phyloP scores from a whole-genome alignment of 2,329 filamentous ascomycete genomes.

The Fusarium ramigenum region DNA sequence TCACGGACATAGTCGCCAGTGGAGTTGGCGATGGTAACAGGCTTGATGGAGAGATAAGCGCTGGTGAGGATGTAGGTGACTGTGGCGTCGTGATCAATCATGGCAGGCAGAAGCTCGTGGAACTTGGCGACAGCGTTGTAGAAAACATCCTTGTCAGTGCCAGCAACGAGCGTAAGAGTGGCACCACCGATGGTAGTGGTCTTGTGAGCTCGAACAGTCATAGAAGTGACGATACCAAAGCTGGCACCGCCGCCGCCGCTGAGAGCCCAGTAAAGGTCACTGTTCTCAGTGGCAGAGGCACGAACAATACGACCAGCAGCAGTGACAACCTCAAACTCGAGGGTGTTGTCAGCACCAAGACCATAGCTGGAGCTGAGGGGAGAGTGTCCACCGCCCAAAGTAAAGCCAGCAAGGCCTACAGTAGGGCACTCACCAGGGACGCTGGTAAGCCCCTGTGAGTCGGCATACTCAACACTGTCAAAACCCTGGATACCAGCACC shows the following conservation, averaged over 20 bases:
- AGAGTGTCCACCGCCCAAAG: constrained; percentile 65
- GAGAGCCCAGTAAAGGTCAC: constrained; percentile 71
- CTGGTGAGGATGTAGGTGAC: constrained; percentile 59
- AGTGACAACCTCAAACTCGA: constrained; percentile 66
- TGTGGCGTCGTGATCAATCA: constrained; percentile 61
- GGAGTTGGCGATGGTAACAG: constrained; percentile 57
- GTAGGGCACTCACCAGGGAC: constrained; percentile 59
- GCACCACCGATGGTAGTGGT: neutral
- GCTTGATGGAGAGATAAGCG: constrained; percentile 50
- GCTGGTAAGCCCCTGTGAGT: neutral
- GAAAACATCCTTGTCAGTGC: neutral
- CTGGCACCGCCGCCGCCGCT: constrained; percentile 67
- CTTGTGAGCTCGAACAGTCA: constrained; percentile 61
- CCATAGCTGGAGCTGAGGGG: constrained; percentile 62
- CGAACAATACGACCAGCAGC: constrained; percentile 56
- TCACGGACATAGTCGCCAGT: constrained; percentile 1
- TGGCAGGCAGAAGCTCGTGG: constrained; percentile 49
- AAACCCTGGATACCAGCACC: constrained; percentile 62
- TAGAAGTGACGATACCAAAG: constrained; percentile 65
- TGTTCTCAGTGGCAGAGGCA: constrained; percentile 57
- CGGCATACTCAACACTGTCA: constrained; percentile 51
- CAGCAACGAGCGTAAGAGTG: neutral
- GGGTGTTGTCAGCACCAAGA: constrained; percentile 66
- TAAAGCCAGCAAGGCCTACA: constrained; percentile 69
- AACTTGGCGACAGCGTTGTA: neutral